Conservation (phyloP, 2,329 filamentous ascomycete species). For the Colletotrichum scovillei region DNA sequence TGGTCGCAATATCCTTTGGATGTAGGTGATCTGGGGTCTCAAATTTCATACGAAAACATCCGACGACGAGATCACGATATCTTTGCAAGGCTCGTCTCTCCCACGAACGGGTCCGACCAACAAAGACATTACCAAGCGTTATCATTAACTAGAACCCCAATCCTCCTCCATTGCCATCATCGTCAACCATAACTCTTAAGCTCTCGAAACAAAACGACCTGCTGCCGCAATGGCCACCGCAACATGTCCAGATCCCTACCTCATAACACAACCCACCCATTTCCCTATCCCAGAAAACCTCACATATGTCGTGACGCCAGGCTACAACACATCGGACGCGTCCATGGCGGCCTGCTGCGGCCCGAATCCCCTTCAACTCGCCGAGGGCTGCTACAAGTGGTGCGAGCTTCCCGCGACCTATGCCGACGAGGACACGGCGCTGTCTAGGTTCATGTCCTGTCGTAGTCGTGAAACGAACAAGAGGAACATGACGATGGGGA, state of each 20-base stretch:
- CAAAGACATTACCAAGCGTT: neutral
- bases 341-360: neutral
- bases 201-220: neutral
- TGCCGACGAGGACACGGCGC: neutral
- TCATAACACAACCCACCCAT: neutral
- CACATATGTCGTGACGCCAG: neutral
- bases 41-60: neutral
- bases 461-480: no score
- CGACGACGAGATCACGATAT: neutral
- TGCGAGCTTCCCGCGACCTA: neutral
- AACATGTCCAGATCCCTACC: neutral
- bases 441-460: neutral
- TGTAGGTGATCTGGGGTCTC: neutral
- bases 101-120: neutral
- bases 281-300: conserved; percentile 6
- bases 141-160: neutral
- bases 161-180: no score
- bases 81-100: neutral
- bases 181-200: neutral
- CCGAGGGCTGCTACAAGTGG: conserved; percentile 2
- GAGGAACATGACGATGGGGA: no score
- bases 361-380: neutral
- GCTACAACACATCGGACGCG: neutral
- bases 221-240: neutral
- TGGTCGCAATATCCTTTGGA: neutral